These are phyloP conservation scores for Cadophora sp. DNA, from an alignment of 2,329 filamentous ascomycete species.

Conservation along the genomic window DNA sequence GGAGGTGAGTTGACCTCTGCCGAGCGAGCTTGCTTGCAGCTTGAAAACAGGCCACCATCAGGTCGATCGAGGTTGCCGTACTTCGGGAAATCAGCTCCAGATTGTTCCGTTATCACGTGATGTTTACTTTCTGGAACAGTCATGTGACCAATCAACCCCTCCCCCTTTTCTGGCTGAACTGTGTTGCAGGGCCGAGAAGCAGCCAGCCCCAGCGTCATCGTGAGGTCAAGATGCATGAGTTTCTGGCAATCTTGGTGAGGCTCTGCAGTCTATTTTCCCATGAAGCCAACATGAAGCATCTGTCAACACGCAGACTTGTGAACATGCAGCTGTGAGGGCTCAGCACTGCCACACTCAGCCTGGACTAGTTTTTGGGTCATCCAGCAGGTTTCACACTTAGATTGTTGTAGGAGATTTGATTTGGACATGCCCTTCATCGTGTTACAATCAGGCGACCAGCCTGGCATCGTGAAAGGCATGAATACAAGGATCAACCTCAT, in stretches of 20 bases:
- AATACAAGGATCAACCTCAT: constrained; percentile 28
- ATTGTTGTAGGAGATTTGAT: constrained; percentile 26
- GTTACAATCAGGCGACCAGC: constrained; percentile 34
- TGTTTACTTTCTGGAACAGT: background rate
- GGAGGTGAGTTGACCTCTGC: constrained; percentile 34
- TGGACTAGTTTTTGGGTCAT: constrained; percentile 9
- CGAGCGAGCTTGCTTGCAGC: constrained; percentile 27
- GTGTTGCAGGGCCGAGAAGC: constrained; percentile 10
- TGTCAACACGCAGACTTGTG: background rate
- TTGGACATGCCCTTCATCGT: constrained; percentile 12
- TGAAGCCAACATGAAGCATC: background rate
- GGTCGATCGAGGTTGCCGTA: constrained; percentile 7
- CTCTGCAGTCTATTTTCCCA: constrained; percentile 16
- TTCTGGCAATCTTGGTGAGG: constrained; percentile 13
- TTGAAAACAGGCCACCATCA: constrained; percentile 19
- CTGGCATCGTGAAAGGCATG: constrained; percentile 29
- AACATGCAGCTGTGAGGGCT: constrained; percentile 1
- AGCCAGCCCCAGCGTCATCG: constrained; percentile 24
- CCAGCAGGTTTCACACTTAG: constrained; percentile 29
- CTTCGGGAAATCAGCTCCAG: background rate
- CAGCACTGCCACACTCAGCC: constrained; percentile 34
- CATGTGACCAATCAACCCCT: constrained; percentile 15
- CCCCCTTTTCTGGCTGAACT: constrained; percentile 20
- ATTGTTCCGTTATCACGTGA: constrained; percentile 12
- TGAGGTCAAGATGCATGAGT: constrained; percentile 21